These are phyloP conservation scores for Murraya paniculata DNA, from an alignment of 345 rosid species.

Conservation along the genomic window DNA sequence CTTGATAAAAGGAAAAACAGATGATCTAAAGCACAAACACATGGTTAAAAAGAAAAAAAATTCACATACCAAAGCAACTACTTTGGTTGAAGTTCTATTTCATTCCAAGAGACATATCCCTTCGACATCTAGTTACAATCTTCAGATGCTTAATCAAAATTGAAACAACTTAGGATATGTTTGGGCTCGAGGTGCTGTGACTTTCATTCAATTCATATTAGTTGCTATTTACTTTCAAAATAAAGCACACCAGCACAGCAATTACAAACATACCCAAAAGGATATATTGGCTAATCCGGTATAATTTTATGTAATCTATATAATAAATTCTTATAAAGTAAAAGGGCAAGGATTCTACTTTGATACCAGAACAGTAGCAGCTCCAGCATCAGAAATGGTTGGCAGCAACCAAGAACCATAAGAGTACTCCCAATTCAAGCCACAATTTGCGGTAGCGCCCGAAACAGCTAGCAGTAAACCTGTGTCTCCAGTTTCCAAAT, in stretches of 20 bases:
- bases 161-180: neutral
- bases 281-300: neutral
- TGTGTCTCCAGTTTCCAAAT: constrained; percentile 42
- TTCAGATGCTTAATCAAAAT: constrained; percentile 2
- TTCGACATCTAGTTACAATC: neutral
- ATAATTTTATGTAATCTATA: neutral
- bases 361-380: constrained; percentile 57
- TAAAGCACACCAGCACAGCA: no score
- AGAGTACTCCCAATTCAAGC: constrained; percentile 72
- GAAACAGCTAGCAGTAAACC: constrained; percentile 53
- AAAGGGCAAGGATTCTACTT: neutral
- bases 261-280: no score
- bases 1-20: neutral
- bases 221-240: no score
- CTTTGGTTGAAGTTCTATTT: neutral
- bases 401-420: constrained; percentile 50
- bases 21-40: neutral
- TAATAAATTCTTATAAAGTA: neutral
- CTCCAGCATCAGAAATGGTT: constrained; percentile 58
- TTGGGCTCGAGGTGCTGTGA: no score
- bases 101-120: neutral
- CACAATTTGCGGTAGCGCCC: constrained; percentile 60
- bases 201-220: no score
- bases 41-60: neutral
- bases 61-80: neutral